These are phyloP conservation scores for Asterophora parasitica DNA, from an alignment of 768 basidiomycete species.

Conservation along the genomic window DNA sequence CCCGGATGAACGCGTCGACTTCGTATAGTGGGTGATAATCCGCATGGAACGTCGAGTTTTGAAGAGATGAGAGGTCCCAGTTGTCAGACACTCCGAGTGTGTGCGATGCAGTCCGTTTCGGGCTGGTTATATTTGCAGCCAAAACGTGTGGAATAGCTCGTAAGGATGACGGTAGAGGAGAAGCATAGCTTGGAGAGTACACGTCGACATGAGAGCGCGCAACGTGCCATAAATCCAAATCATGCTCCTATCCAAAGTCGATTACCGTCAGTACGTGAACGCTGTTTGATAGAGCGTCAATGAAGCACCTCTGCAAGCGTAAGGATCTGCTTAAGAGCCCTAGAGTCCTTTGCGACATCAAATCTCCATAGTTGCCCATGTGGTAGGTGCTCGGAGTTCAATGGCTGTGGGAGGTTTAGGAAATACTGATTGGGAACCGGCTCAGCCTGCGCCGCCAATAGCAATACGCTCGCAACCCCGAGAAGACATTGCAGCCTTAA, in stretches of 20 bases:
- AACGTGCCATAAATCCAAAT: slow-evolving; percentile 51
- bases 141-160: slow-evolving; percentile 11
- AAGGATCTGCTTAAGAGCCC: slow-evolving; percentile 9
- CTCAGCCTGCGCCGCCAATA: slow-evolving; percentile 11
- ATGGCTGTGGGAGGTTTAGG: slow-evolving; percentile 4
- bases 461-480: slow-evolving; percentile 12
- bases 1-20: slow-evolving; percentile 45
- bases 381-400: slow-evolving; percentile 6
- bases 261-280: slow-evolving; percentile 3
- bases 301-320: slow-evolving; percentile 10
- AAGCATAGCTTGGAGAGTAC: slow-evolving; percentile 21
- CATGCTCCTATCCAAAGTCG: slow-evolving; percentile 28
- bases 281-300: neutral
- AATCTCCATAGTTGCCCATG: slow-evolving; percentile 18
- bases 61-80: slow-evolving; percentile 31
- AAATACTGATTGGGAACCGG: slow-evolving; percentile 13
- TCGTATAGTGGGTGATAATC: slow-evolving; percentile 55
- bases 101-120: slow-evolving; percentile 7
- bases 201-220: slow-evolving; percentile 44
- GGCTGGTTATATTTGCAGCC: slow-evolving; percentile 12
- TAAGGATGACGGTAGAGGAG: slow-evolving; percentile 13
- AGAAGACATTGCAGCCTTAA: slow-evolving; percentile 4
- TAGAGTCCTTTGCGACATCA: slow-evolving; percentile 2
- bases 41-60: slow-evolving; percentile 36
- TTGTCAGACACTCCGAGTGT: slow-evolving; percentile 25